Conservation (phyloP, 495 filamentous ascomycete species). For the Trypethelium eluteriae region DNA sequence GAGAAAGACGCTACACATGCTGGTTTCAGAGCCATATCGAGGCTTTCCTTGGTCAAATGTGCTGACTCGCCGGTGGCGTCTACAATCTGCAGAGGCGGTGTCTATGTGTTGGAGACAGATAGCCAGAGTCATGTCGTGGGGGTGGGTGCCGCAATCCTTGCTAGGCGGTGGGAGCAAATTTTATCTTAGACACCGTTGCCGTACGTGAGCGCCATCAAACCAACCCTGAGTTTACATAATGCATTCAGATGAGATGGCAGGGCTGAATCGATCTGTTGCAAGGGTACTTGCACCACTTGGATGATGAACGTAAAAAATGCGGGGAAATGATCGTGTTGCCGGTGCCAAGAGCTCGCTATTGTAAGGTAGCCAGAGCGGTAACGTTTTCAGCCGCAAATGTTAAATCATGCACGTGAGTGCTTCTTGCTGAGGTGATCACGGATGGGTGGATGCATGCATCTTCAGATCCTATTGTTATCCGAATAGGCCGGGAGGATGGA, state of each 20-base stretch:
- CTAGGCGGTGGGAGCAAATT: not conserved
- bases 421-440: no score
- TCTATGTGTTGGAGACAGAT: not conserved
- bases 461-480: no score
- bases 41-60: not conserved
- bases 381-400: slow-evolving; percentile 5
- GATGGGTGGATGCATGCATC: no score
- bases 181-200: not conserved
- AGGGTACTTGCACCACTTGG: not conserved
- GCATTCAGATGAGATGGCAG: not conserved
- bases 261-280: slow-evolving; percentile 9
- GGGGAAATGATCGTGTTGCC: not conserved
- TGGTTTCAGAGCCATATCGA: not conserved
- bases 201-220: not conserved
- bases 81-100: not conserved
- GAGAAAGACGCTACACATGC: not conserved
- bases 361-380: not conserved
- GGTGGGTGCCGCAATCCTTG: not conserved
- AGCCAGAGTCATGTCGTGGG: not conserved
- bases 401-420: no score
- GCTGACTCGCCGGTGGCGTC: not conserved
- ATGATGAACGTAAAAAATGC: not conserved
- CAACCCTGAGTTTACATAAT: not conserved
- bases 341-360: not conserved
- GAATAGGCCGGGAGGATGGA: no score